Evolutionary conservation across 768 basidiomycete genomes (phyloP).

Genomic region (Cantharellus anzutake): DNA sequence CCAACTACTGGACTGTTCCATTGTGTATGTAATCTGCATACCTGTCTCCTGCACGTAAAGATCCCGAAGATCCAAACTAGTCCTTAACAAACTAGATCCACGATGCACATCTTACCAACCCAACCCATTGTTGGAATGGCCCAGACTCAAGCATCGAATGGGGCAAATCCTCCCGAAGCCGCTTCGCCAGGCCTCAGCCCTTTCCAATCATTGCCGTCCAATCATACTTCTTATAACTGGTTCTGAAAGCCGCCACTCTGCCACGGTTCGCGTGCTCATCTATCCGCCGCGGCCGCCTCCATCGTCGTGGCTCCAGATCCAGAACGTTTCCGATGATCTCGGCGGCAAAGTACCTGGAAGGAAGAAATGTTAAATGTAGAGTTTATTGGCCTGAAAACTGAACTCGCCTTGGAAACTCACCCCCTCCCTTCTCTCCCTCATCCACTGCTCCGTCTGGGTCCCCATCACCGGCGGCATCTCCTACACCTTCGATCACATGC

Average conservation of each 20-base stretch:
- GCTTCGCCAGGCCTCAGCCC: neutral
- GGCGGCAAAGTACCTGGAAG: conserved; percentile 67
- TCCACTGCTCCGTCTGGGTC: conserved; percentile 48
- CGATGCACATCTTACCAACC: too few relatives aligned
- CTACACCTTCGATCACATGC: conserved; percentile 88
- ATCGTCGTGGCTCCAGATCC: conserved; percentile 68
- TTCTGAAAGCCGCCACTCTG: conserved; percentile 48
- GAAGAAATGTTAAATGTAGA: neutral
- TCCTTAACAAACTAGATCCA: too few relatives aligned
- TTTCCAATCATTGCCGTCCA: conserved; percentile 21
- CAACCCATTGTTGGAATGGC: too few relatives aligned
- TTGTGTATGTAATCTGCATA: too few relatives aligned
- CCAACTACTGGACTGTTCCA: too few relatives aligned
- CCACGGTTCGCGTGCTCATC: conserved; percentile 54
- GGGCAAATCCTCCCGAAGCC: too few relatives aligned
- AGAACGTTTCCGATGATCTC: conserved; percentile 90
- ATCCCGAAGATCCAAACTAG: too few relatives aligned
- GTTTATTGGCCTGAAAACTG: neutral
- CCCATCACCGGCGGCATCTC: conserved; percentile 38
- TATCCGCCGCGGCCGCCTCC: conserved; percentile 61
- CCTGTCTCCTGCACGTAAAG: too few relatives aligned
- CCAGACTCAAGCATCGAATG: too few relatives aligned
- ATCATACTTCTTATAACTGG: conserved; percentile 39
- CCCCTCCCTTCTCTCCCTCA: conserved; percentile 79
- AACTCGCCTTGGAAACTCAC: conserved; percentile 70